Evolutionary conservation across 345 rosid species (phyloP).

Genomic region (Lepidium sativum): DNA sequence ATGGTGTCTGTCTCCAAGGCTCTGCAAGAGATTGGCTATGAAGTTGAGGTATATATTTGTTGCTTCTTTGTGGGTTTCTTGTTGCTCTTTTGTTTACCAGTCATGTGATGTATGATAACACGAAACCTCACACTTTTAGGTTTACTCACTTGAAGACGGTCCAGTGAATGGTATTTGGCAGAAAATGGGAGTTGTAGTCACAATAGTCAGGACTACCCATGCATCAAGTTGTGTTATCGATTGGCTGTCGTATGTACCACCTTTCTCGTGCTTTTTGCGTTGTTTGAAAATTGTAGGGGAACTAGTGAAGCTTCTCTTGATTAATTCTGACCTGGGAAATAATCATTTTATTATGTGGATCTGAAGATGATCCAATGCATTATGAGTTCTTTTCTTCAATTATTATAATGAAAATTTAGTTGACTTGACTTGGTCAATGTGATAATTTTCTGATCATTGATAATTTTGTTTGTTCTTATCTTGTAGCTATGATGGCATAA

Average conservation of each 20-base stretch:
- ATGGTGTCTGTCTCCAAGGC: constrained; percentile 78
- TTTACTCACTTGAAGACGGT: constrained; percentile 76
- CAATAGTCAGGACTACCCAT: constrained; percentile 30
- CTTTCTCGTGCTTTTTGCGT: background rate
- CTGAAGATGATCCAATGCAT: constrained; percentile 8
- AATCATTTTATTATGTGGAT: background rate
- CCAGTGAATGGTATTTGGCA: constrained; percentile 65
- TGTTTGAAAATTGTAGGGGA: background rate
- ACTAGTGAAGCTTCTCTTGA: background rate
- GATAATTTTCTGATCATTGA: constrained; percentile 10
- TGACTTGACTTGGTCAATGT: constrained; percentile 22
- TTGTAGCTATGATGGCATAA: constrained; percentile 78
- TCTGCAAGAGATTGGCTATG: constrained; percentile 66
- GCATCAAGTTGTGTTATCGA: constrained; percentile 44
- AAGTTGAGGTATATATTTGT: constrained; percentile 49
- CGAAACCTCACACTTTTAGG: constrained; percentile 35
- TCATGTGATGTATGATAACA: background rate
- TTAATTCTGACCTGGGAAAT: constrained; percentile 4
- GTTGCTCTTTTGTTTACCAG: background rate
- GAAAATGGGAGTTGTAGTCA: constrained; percentile 52
- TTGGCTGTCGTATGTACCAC: constrained; percentile 73
- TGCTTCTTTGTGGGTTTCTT: background rate
- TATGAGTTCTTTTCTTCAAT: background rate
- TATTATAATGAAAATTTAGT: constrained; percentile 4
- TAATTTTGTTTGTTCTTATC: constrained; percentile 19